phyloP scores from a whole-genome alignment of 495 filamentous ascomycete species.

The Staphylotrichum longicolle region DNA sequence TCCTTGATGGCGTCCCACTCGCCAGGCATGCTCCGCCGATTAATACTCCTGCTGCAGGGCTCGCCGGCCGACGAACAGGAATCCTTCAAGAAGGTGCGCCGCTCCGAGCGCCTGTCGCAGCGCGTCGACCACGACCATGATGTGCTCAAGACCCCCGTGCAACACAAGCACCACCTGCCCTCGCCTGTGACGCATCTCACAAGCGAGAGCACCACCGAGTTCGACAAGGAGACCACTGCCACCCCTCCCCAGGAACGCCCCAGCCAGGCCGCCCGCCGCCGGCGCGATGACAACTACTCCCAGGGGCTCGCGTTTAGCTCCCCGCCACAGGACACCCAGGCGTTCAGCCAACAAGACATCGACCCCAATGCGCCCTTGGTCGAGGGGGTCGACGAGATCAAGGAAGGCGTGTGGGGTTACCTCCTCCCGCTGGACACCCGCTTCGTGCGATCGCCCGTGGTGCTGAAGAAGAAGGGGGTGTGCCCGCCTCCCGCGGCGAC shows the following conservation, averaged over 20 bases:
- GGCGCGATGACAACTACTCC: slow-evolving; percentile 41
- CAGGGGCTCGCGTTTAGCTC: slow-evolving; percentile 51
- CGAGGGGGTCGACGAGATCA: slow-evolving; percentile 81
- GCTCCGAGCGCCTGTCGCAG: slow-evolving; percentile 58
- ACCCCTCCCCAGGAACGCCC: slow-evolving; percentile 65
- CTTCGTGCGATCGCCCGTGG: slow-evolving; percentile 63
- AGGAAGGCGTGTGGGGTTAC: slow-evolving; percentile 94
- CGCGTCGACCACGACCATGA: slow-evolving; percentile 42
- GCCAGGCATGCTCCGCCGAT: slow-evolving; percentile 31
- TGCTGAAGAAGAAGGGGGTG: slow-evolving; percentile 64
- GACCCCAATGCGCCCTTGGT: slow-evolving; percentile 71
- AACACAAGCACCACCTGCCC: slow-evolving; percentile 68
- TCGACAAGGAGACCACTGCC: slow-evolving; percentile 67
- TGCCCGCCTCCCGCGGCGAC: slow-evolving; percentile 56
- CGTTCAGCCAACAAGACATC: slow-evolving; percentile 74
- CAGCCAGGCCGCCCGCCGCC: slow-evolving; percentile 52
- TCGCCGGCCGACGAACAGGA: slow-evolving; percentile 47
- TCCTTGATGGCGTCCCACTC: slow-evolving; percentile 25
- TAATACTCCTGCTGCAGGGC: slow-evolving; percentile 40
- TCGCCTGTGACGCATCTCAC: slow-evolving; percentile 72
- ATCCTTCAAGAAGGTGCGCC: slow-evolving; percentile 63
- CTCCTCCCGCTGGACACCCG: slow-evolving; percentile 73
- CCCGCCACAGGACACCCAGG: slow-evolving; percentile 59
- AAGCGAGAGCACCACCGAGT: slow-evolving; percentile 55
- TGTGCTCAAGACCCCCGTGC: slow-evolving; percentile 54